Conservation (phyloP, 352 stramenopile genomes). For the Bremia lactucae region DNA sequence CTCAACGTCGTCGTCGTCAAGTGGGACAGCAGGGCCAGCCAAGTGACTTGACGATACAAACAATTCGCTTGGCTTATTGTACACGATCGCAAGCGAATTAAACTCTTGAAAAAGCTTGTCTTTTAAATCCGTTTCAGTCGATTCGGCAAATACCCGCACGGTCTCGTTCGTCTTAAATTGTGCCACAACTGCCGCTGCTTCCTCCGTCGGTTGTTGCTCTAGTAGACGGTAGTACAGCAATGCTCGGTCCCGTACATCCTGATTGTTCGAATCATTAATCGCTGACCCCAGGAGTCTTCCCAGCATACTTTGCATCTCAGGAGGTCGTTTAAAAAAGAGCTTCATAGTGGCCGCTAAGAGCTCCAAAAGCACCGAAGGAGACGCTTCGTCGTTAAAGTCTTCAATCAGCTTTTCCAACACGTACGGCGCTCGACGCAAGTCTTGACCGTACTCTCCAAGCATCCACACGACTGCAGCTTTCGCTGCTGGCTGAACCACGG, state of each 20-base stretch:
- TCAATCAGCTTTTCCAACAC: constrained; percentile 94
- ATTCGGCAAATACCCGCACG: constrained; percentile 80
- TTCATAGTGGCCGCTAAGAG: constrained; percentile 94
- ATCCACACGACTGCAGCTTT: constrained; percentile 95
- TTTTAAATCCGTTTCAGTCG: constrained; percentile 73
- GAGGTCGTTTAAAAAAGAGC: constrained; percentile 96
- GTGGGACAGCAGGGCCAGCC: constrained; percentile 18
- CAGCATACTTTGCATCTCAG: constrained; percentile 97
- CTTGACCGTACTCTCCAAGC: constrained; percentile 93
- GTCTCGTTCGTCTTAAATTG: constrained; percentile 67
- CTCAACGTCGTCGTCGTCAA: constrained; percentile 42
- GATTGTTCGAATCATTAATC: constrained; percentile 91
- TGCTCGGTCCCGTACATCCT: constrained; percentile 94
- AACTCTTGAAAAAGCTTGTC: constrained; percentile 93
- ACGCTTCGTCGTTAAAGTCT: constrained; percentile 86
- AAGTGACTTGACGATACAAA: constrained; percentile 87
- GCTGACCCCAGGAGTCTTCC: constrained; percentile 88
- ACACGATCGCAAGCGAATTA: constrained; percentile 96
- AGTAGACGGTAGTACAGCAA: constrained; percentile 97
- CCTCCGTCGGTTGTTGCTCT: constrained; percentile 84
- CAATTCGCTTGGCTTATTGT: constrained; percentile 92
- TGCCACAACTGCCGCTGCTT: constrained; percentile 83
- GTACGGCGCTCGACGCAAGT: constrained; percentile 90
- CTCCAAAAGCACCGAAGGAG: constrained; percentile 86
- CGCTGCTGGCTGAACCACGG: constrained; percentile 68